phyloP scores from a whole-genome alignment of 139 green algal genomes.

The Tetradesmus obliquus region DNA sequence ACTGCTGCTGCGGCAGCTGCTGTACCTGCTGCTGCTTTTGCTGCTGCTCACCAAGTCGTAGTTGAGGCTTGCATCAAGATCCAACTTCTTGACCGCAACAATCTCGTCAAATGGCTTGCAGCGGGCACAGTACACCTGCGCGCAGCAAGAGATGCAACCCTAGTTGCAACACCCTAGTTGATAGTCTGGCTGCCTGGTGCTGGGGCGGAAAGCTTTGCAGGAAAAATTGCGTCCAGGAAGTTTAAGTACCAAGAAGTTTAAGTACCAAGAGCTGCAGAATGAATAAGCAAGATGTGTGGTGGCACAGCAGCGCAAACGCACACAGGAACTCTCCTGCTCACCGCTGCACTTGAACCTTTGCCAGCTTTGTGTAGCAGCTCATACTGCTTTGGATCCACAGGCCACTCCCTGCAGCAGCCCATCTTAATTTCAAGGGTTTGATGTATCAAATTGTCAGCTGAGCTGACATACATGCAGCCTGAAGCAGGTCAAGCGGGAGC shows the following conservation, averaged over 20 bases:
- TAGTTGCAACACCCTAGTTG: too few relatives aligned
- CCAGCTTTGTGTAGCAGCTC: conserved; percentile 5
- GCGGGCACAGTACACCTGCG: not conserved
- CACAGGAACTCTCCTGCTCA: not conserved
- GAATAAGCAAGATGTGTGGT: too few relatives aligned
- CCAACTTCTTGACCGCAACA: conserved; percentile 4
- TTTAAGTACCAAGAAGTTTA: too few relatives aligned
- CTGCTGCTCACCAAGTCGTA: not conserved
- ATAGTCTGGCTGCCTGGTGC: too few relatives aligned
- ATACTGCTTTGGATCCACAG: not conserved
- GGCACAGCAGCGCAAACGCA: too few relatives aligned
- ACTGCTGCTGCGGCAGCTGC: not conserved
- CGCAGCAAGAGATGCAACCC: not conserved
- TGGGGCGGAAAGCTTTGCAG: too few relatives aligned
- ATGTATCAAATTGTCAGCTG: not conserved
- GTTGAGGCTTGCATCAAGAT: not conserved
- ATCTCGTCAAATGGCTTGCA: not conserved
- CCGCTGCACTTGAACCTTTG: not conserved
- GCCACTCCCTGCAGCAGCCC: not conserved
- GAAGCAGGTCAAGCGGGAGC: not conserved
- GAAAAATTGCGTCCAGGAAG: too few relatives aligned
- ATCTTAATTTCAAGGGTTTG: not conserved
- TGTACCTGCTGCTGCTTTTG: not conserved
- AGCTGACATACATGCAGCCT: not conserved
- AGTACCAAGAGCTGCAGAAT: too few relatives aligned